Conservation (phyloP, 257 asterid genomes). For the Solanum acaule region DNA sequence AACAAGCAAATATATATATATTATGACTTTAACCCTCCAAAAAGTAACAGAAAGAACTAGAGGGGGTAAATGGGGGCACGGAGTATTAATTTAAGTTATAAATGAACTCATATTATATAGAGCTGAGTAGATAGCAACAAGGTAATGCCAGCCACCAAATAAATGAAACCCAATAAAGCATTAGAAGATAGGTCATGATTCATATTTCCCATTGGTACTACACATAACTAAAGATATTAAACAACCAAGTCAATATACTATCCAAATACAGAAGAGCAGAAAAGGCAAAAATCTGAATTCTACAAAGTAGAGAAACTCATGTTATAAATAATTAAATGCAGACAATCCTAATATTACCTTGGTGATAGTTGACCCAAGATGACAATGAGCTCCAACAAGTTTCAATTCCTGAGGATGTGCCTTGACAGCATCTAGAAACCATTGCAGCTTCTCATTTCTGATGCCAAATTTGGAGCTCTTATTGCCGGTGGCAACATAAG, state of each 20-base stretch:
- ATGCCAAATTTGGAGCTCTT: conserved; percentile 93
- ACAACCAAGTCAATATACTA: background rate
- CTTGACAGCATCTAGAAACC: conserved; percentile 94
- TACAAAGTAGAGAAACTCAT: background rate
- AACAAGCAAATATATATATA: background rate
- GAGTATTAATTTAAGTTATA: background rate
- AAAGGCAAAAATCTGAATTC: background rate
- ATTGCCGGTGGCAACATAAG: conserved; percentile 96
- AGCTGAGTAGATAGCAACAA: background rate
- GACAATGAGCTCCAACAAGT: conserved; percentile 97
- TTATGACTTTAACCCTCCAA: background rate
- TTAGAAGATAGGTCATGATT: background rate
- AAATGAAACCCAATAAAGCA: background rate
- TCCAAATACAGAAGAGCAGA: background rate
- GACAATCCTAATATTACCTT: conserved; percentile 36
- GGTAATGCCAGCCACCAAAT: background rate
- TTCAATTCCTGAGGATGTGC: conserved; percentile 80
- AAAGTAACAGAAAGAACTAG: background rate
- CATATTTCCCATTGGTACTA: background rate
- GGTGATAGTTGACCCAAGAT: conserved; percentile 94
- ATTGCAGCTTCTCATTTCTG: conserved; percentile 88
- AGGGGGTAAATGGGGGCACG: background rate
- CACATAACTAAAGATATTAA: background rate
- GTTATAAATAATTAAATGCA: background rate
- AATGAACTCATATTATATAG: background rate